Conservation (phyloP, 345 rosid genomes). For the Excoecaria cochinchinensis region DNA sequence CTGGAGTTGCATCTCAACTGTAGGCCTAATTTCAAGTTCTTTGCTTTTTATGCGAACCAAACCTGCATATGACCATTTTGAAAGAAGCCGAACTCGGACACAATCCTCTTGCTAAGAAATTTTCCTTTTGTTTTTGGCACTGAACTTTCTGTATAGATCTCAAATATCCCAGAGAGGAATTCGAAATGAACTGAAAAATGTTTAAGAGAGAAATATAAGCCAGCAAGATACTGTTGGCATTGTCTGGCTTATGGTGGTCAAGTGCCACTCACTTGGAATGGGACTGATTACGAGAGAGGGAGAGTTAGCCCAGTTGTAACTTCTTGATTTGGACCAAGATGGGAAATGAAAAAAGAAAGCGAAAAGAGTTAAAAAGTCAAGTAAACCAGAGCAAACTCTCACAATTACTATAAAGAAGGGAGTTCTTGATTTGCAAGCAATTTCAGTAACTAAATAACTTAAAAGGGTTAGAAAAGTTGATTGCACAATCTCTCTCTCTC, state of each 20-base stretch:
- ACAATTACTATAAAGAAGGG: no score
- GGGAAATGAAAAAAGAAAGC: no score
- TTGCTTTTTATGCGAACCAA: constrained; percentile 53
- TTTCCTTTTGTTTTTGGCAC: neutral
- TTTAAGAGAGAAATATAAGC: neutral
- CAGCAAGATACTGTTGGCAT: neutral
- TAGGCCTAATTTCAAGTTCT: constrained; percentile 45
- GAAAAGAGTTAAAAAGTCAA: no score
- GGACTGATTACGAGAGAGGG: neutral
- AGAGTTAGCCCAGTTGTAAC: no score
- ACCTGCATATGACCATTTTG: constrained; percentile 45
- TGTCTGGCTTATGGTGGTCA: neutral
- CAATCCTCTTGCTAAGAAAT: constrained; percentile 22
- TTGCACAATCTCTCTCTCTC: no score
- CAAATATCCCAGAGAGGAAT: neutral
- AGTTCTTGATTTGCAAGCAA: no score
- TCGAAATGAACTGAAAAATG: neutral
- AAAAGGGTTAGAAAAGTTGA: no score
- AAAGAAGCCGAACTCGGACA: constrained; percentile 31
- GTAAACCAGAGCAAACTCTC: no score
- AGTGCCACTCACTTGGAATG: neutral
- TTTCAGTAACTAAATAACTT: no score
- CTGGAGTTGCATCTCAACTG: constrained; percentile 52
- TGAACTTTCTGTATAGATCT: neutral
- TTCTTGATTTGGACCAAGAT: no score